Base-by-base conservation (phyloP, 2,329 filamentous ascomycete species). In the Fusarium sp. region DNA sequence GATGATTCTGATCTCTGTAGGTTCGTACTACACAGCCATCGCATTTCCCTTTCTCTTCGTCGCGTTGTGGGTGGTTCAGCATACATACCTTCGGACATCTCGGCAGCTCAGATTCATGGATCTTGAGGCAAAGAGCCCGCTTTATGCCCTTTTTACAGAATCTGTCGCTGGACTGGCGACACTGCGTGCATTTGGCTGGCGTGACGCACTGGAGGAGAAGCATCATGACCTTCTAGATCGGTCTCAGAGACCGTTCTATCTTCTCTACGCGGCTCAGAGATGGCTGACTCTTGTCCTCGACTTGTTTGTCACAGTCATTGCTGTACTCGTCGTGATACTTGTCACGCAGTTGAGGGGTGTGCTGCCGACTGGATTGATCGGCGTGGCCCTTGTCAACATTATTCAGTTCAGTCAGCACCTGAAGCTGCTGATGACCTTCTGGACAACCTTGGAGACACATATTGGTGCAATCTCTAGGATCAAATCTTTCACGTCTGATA, bases 21-120 rank as follows among this genome's bases (percentile, higher is more conserved):
- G 68, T 7, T 71, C 75, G 1, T 62, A 70, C 13, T 77, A 74
- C 36, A 72, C 67, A 0, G 77, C 76, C 8, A 61, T 73, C 1
- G 67, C 72, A 1, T 75, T 75, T 26, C 70, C 70, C 0, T 72
- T 72, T 11, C 28, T 72, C 1, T 35, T 72, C 8, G 64, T 30
- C 1, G 54, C 61, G 1, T 18, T 78, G 35, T 78, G 68, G 60
- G 30, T 66, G 1, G 65, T 77, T 3, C 70, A 72, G 1, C 69
- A 72, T 15, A 30, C 50, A 1, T 68, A 89, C 68, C 80, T 89
- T 1, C 81, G 85, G 4, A 89, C 87, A 1, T 88, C 86, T 0
- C 84, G 86, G 0, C 87, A 88, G 72, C 75, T 89, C 10, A 82
- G 87, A 12, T 82, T 86, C 35, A 80, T 89, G 31, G 87, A 89